Percentiles rank a stretch among this genome's conserved stretches.
These are phyloP conservation scores for Trypanosoma avium DNA, from an alignment of 208 protist genomes.

Conservation along the genomic window DNA sequence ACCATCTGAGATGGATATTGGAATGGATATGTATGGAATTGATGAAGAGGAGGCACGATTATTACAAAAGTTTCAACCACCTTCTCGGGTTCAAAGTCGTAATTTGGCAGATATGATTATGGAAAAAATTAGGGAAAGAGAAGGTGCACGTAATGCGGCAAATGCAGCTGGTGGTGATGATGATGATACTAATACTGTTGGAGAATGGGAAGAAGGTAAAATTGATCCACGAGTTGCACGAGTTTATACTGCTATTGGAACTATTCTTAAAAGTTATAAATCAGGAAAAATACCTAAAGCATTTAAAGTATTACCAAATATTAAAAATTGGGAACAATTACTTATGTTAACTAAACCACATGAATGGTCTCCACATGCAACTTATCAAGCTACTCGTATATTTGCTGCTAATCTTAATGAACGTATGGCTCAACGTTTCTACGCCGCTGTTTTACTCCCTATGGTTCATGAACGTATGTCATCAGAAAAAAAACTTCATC, in stretches of 20 bases:
- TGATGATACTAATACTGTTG: conserved; percentile 8
- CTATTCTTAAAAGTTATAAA: conserved; percentile 94
- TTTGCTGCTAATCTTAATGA: conserved; percentile 97
- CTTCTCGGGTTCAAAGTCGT: conserved; percentile 82
- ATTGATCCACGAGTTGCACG: conserved; percentile 86
- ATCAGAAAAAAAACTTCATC: conserved; percentile 95
- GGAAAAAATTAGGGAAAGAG: conserved; percentile 90
- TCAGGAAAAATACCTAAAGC: conserved; percentile 99
- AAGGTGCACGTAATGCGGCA: conserved; percentile 35
- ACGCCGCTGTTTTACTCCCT: conserved; percentile 97
- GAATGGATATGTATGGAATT: conserved; percentile 77
- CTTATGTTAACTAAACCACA: conserved; percentile 96
- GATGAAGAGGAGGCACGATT: conserved; percentile 88
- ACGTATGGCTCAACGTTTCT: conserved; percentile 97
- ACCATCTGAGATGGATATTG: conserved; percentile 66
- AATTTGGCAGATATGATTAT: conserved; percentile 92
- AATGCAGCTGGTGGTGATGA: background rate
- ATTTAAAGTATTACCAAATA: conserved; percentile 98
- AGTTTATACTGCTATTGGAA: conserved; percentile 94
- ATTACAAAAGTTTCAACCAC: conserved; percentile 86
- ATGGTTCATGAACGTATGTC: conserved; percentile 83
- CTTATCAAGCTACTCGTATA: conserved; percentile 95
- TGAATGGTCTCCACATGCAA: conserved; percentile 95
- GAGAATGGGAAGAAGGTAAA: conserved; percentile 23
- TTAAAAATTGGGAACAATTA: conserved; percentile 98